Base-by-base conservation (phyloP, 1,139 yeast genomes). In the Diutina rugosa region DNA sequence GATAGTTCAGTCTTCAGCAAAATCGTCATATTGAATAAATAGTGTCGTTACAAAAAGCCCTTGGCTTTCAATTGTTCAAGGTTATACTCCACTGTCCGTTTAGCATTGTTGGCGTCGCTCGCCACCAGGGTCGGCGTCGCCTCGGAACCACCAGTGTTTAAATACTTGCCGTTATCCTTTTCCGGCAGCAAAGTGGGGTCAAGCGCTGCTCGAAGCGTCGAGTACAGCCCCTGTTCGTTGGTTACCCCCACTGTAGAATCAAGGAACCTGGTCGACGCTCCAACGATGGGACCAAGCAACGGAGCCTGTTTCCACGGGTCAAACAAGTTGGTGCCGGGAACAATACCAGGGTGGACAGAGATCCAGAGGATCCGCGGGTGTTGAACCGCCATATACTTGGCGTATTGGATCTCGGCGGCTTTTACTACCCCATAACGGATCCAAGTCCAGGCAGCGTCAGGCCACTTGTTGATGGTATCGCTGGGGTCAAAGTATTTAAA, bases 321-420 rank as follows among this genome's bases (percentile, higher is more conserved):
- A 61, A 71, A 74, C 56, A 75, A 66, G 32, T 65, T 70, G 4
- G 78, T 73, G 14, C 67, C 69, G 26, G 69, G 58, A 56, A 74
- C 67, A n/a, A 75, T 60, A 1, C 79, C 79, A 0, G 79, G 79
- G 56, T 75, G 79, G 2, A 73, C 69, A 0, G 77, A 61, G 16
- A 70, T 58, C n/a, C 68, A 63, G 47, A 73, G 63, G 29, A 74
- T 70, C 5, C 70, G 63, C 1, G 77, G 77, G 56, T 70, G 61
- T 46, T 64, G 61, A 45, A 61, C 57, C 3, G 71, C 71, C 44
- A 72, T 63, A 52, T 64, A 61, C 56, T 64, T 67, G 54, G 68
- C 63, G 55, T 69, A 63, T 56, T 72, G 77, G 54, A 75, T 72
- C 14, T 61, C 64, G 1, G 72, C 72, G 21, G 68, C 56, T 61